Evolutionary conservation across 768 basidiomycete species (phyloP).

Genomic region (Epithele typhae): DNA sequence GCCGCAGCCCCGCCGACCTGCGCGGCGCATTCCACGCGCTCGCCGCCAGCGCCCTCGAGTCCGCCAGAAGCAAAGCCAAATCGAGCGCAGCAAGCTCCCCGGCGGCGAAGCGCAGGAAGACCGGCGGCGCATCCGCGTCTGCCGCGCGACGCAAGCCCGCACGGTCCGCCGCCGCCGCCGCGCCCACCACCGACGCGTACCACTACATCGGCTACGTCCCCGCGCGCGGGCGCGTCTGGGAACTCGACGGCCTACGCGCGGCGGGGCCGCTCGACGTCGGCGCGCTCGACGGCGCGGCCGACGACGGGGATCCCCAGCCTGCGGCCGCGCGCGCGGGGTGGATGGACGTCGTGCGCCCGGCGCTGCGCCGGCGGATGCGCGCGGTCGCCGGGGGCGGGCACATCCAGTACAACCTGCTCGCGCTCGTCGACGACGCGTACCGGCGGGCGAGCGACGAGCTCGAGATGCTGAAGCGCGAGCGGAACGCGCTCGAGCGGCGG

Average conservation of each 20-base stretch:
- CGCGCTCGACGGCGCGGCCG: slow-evolving; percentile 31
- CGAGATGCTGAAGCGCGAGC: slow-evolving; percentile 49
- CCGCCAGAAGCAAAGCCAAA: slow-evolving; percentile 34
- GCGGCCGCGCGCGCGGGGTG: slow-evolving; percentile 28
- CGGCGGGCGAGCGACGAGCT: slow-evolving; percentile 45
- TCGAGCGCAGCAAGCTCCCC: slow-evolving; percentile 32
- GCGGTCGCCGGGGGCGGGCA: slow-evolving; percentile 39
- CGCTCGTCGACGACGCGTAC: slow-evolving; percentile 51
- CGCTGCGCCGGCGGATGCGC: slow-evolving; percentile 57
- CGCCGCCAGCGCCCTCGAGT: slow-evolving; percentile 41
- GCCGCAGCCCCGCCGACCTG: slow-evolving; percentile 49
- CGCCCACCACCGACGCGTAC: slow-evolving; percentile 40
- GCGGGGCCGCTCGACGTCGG: slow-evolving; percentile 61
- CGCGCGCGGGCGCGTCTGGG: slow-evolving; percentile 62
- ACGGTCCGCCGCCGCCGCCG: slow-evolving; percentile 19
- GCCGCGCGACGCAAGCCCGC: slow-evolving; percentile 20
- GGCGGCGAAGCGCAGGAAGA: slow-evolving; percentile 32
- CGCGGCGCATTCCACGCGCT: slow-evolving; percentile 47
- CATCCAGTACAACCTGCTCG: slow-evolving; percentile 59
- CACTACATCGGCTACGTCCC: slow-evolving; percentile 68
- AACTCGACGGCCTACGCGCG: slow-evolving; percentile 56
- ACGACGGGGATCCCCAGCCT: neutral
- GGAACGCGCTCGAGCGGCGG: slow-evolving; percentile 39
- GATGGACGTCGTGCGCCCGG: slow-evolving; percentile 62
- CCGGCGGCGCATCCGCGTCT: slow-evolving; percentile 15